A percentile compares a stretch with the other conserved stretches of the same genome.
Conservation (phyloP, 139 green algal species). For the Picochlorum sp. region DNA sequence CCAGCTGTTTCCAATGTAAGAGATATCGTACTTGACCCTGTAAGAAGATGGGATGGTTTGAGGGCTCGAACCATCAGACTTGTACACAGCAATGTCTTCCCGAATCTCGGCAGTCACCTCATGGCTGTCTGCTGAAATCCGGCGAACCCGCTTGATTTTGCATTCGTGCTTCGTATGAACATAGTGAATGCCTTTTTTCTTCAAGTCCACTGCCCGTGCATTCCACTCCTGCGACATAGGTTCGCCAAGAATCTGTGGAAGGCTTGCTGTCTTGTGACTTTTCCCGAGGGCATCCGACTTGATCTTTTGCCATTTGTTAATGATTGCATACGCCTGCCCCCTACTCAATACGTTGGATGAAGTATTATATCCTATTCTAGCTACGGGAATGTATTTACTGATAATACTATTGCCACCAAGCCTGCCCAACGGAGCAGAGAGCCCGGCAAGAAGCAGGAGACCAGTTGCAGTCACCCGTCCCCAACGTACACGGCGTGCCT, state of each 20-base stretch:
- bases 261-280: conserved; percentile 1
- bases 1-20: not conserved
- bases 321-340: conserved; percentile 2
- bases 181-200: conserved; percentile 29
- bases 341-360: not conserved
- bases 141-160: conserved; percentile 12
- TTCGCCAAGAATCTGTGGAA: conserved; percentile 10
- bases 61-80: not conserved
- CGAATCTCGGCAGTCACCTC: conserved; percentile 13
- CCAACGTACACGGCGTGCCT: conserved; percentile 13
- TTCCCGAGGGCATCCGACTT: conserved; percentile 16
- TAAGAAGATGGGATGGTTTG: conserved; percentile 14
- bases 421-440: not conserved
- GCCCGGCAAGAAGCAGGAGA: conserved; percentile 6
- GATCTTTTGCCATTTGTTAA: conserved; percentile 9
- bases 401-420: conserved; percentile 4
- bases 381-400: not conserved
- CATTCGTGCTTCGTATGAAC: conserved; percentile 16
- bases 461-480: conserved; percentile 9
- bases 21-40: not conserved
- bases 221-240: conserved; percentile 23
- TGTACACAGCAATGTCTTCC: conserved; percentile 17
- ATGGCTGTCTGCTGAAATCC: not conserved
- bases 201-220: conserved; percentile 10
- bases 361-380: not conserved